Evolutionary conservation across 805 yeast species (phyloP), one percentile per base, ranked within the genome.

Genomic region (Wickerhamomyces bovis): DNA sequence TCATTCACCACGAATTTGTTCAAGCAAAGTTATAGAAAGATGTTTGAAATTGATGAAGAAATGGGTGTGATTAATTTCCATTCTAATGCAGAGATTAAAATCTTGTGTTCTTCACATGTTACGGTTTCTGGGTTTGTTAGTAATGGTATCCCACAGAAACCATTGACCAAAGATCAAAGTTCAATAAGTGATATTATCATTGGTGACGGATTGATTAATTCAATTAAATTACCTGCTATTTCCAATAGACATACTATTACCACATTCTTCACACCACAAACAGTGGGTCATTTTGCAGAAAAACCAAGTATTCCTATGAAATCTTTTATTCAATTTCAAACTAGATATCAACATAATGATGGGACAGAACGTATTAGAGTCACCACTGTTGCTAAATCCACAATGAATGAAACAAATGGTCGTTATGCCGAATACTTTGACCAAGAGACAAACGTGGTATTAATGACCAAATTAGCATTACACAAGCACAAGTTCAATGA

Each of bases 371-470:
- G 95, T 54, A 69, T 89, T 50, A 78, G 97, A 56, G 96, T 92
- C 21, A 89, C 97, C 15, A 92, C 97, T 0, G 73, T 90, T 22
- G 71, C 73, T 19, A 73, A 79, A 41, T 72, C 74, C 31, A 73
- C 77, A 39, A 80, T 85, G 21, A 69, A 69, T 43, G 76, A 77
- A 3, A 36, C 23, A 13, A 20, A 20, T 16, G 70, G 70, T 43
- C 67, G 66, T 18, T 68, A 74, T 43, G 75, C 75, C 6, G 70
- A 72, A 21, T 73, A 90, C 19, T 90, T 92, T 65, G 98, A 92
- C 68, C 97, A 94, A 73, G 97, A 92, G 66, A 95, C 97, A 8
- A 95, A 96, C 2, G 92, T 95, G 13, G 96, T 89, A 2, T 71
- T 89, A 48, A 81, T 88, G 80, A 84, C 97, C 1, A 76, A 97